Evolutionary conservation across 1,139 yeast genomes (phyloP), one percentile per base, ranked within the genome.

Genomic region (Wickerhamomyces sp.): DNA sequence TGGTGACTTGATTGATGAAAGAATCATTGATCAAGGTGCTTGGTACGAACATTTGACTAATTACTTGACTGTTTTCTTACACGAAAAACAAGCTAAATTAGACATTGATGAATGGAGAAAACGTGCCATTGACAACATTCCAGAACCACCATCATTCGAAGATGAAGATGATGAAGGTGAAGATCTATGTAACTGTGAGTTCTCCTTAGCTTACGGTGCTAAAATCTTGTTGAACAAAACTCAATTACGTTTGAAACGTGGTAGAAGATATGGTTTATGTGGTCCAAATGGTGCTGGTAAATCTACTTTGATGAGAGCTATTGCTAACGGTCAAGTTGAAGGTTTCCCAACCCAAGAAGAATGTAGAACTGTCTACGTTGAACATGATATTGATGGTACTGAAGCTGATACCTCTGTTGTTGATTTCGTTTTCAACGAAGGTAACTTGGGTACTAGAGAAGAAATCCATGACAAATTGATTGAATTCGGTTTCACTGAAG

Each of bases 221-320:
- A 91, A 91, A 90, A 93, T 93, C 82, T 83, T 93, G 79, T 88
- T 93, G 75, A 93, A 93, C 91, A 90, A 94, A 79, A 93, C 99
- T 64, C 97, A 93, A 79, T 84, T 93, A 73, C 89, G 98, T 78
- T 87, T 93, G 73, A 93, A 91, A 94, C 89, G 98, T 79, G 94
- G 88, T 78, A 91, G 97, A 79, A 88, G 99, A 79, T 93, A 93
- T 72, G 99, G 99, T 89, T 81, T 93, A 64, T 91, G 97, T 80
- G 99, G 99, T 78, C 97, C 98, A 69, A 93, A 93, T 76, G 99
- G 99, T 86, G 96, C 98, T 66, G 99, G 99, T 87, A 93, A 93
- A 79, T 93, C 98, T 61, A 93, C 99, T 63, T 84, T 93, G 74
- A 90, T 93, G 98, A 89, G 97, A 81, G 98, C 99, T 64, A 88